These are phyloP conservation scores for Komagataella pseudopastoris DNA, from an alignment of 805 yeast genomes.

Conservation along the genomic window DNA sequence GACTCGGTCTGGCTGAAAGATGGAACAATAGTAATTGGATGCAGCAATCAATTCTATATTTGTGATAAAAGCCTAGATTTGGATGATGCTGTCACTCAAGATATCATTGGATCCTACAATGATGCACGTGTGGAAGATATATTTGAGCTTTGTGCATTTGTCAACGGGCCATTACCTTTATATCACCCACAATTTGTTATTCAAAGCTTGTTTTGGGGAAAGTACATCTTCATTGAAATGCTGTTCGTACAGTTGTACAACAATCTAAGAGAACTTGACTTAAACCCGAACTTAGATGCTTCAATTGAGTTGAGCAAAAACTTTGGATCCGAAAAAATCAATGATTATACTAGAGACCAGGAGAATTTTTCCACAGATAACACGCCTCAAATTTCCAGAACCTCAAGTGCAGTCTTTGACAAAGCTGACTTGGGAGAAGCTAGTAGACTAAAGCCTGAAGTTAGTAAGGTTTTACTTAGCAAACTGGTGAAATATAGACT, in stretches of 20 bases:
- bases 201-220: conserved; percentile 57
- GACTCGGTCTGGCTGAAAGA: conserved; percentile 79
- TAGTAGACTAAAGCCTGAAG: conserved; percentile 6
- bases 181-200: conserved; percentile 85
- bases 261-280: conserved; percentile 39
- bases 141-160: conserved; percentile 56
- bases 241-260: conserved; percentile 42
- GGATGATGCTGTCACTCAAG: conserved; percentile 33
- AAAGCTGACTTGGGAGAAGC: conserved; percentile 2
- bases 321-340: neutral
- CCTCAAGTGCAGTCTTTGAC: neutral
- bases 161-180: conserved; percentile 82
- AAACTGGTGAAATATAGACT: conserved; percentile 50
- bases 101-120: conserved; percentile 44
- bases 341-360: neutral
- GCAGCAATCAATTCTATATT: conserved; percentile 82
- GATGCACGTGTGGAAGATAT: conserved; percentile 23
- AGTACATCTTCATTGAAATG: conserved; percentile 37
- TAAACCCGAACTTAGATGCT: conserved; percentile 14
- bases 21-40: conserved; percentile 69
- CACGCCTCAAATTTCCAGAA: neutral
- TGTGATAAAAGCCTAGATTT: conserved; percentile 56
- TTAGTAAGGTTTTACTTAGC: conserved; percentile 38
- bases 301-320: neutral
- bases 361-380: neutral